These are phyloP conservation scores for Hypoxylon subgilvum DNA, from an alignment of 495 filamentous ascomycete genomes.

Conservation along the genomic window DNA sequence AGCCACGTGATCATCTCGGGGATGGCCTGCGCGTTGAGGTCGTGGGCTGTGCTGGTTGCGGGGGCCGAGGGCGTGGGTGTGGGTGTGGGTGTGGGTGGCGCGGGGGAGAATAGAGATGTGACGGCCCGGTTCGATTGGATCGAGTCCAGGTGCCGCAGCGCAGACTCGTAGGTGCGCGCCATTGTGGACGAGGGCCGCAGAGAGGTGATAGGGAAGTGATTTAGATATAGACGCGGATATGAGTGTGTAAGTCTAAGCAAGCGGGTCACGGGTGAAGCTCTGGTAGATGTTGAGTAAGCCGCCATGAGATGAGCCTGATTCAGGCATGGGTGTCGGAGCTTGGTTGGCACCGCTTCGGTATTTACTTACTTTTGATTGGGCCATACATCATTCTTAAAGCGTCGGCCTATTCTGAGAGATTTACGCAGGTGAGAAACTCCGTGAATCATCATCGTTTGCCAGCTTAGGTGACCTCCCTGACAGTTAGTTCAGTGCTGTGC, in stretches of 20 bases:
- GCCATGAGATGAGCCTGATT: conserved; percentile 9
- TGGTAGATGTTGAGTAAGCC: background rate
- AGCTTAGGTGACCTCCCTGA: too few species aligned
- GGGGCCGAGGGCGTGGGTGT: background rate
- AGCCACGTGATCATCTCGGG: conserved; percentile 88
- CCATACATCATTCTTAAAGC: too few species aligned
- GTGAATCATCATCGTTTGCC: too few species aligned
- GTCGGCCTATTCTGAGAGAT: too few species aligned
- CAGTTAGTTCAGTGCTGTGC: too few species aligned
- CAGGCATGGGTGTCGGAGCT: background rate
- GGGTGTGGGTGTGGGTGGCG: conserved; percentile 10
- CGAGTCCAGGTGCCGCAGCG: conserved; percentile 64
- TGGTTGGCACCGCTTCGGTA: background rate
- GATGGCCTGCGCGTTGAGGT: conserved; percentile 76
- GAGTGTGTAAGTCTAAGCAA: background rate
- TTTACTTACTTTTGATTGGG: background rate
- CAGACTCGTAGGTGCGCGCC: conserved; percentile 45
- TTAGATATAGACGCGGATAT: background rate
- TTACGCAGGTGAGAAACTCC: too few species aligned
- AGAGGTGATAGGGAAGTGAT: background rate
- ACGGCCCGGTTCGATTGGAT: conserved; percentile 78
- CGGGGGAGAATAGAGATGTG: conserved; percentile 43
- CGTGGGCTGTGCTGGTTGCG: conserved; percentile 22
- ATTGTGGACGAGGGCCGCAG: conserved; percentile 26
- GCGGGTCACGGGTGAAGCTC: background rate